Base-by-base conservation (phyloP, 306 rosid genomes). In the Vachellia pachyceras region DNA sequence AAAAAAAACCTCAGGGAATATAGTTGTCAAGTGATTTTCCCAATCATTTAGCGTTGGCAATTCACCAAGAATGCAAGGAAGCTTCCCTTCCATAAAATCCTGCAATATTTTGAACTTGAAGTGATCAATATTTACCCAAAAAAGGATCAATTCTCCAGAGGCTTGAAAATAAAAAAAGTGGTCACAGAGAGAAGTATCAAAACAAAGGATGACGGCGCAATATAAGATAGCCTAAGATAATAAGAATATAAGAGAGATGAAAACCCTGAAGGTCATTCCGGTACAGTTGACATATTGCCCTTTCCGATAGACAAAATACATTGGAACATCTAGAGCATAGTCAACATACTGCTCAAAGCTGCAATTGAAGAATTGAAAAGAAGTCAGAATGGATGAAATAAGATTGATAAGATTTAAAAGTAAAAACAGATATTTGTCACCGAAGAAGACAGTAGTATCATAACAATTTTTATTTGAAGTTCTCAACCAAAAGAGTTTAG, bases 1-100 rank as follows among this genome's bases (percentile, higher is more conserved):
- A n/a, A 72, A 69, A 82, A 75, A 60, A 82, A 96, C 99, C 97
- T 96, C 99, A 3, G 98, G 98, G 86, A 90, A 93, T 85, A 96
- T 87, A 40, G 99, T 96, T 42, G 99, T 93, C 86, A 96, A 88
- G 83, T 96, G 99, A 90, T 93, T 96, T 85, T 96, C 99, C 99
- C 98, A 96, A 83, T 96, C 99, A 60, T 92, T 88, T 23, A 96
- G 93, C 41, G 91, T 96, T 69, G 99, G 99, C 67, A 91, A 86
- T 87, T 96, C 98, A 75, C 98, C 98, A 49, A 97, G 97, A 84
- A 92, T 52, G 82, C 91, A 87, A 61, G 88, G 90, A 81, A 93
- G 99, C 80, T 85, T 93, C 78, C 98, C 98, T 22, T 81, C 93
- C 93, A 96, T 60, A 69, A 96, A 96, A 86, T 96, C 98, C 99